phyloP scores from a whole-genome alignment of 2,329 filamentous ascomycete genomes.

The Coniochaeta hoffmannii region DNA sequence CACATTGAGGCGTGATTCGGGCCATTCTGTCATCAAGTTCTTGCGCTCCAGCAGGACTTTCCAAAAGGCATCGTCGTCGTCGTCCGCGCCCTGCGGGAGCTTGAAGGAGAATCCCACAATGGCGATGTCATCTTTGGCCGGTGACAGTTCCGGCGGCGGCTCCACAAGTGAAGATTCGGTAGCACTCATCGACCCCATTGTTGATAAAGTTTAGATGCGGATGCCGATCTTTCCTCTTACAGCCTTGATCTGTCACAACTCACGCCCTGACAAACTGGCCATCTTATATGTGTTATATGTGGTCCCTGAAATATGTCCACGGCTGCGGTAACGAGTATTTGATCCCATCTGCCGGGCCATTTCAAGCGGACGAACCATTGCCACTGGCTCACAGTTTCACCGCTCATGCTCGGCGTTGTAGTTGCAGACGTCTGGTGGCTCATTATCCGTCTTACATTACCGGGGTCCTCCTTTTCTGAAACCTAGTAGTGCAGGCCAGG shows the following conservation, averaged over 20 bases:
- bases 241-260: background rate
- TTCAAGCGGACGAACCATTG: no score
- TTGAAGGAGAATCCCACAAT: constrained; percentile 29
- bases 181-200: background rate
- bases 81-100: constrained; percentile 25
- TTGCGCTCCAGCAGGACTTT: constrained; percentile 19
- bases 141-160: background rate
- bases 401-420: no score
- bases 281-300: background rate
- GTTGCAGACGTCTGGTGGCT: no score
- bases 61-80: constrained; percentile 26
- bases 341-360: background rate
- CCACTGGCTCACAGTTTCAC: no score
- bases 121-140: constrained; percentile 19
- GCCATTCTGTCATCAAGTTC: constrained; percentile 25
- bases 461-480: no score
- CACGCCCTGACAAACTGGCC: background rate
- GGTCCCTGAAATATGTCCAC: background rate
- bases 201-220: background rate
- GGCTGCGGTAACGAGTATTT: no score
- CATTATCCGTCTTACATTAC: no score
- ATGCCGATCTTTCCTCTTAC: background rate
- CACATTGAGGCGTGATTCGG: constrained; percentile 20
- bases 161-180: background rate
- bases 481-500: no score